phyloP scores from a whole-genome alignment of 306 rosid species.

The Vigna trinervia region DNA sequence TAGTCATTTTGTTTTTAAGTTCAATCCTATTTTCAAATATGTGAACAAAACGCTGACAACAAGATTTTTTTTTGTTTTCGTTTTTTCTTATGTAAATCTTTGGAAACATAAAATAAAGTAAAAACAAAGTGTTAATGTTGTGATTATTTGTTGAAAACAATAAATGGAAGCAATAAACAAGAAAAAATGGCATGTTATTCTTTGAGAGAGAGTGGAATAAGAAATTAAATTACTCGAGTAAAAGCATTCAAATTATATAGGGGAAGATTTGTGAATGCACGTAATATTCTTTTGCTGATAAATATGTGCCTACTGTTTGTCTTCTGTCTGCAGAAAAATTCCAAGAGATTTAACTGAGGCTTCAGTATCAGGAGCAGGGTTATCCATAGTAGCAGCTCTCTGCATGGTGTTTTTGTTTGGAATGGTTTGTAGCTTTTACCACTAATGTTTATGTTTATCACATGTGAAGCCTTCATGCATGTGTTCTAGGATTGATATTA shows the following conservation, averaged over 20 bases:
- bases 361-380: conserved; percentile 95
- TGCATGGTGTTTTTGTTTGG: conserved; percentile 92
- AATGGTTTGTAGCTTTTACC: conserved; percentile 67
- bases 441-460: conserved; percentile 34
- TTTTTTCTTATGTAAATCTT: background rate
- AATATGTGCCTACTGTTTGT: conserved; percentile 16
- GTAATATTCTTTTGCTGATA: conserved; percentile 8
- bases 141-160: conserved; percentile 3
- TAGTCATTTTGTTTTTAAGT: too few relatives aligned
- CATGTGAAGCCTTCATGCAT: conserved; percentile 1
- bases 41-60: background rate
- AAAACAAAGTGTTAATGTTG: background rate
- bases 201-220: background rate
- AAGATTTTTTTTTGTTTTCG: background rate
- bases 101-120: background rate
- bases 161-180: background rate
- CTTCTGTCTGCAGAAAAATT: conserved; percentile 74
- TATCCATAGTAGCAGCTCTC: conserved; percentile 91
- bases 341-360: conserved; percentile 99
- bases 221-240: conserved; percentile 18
- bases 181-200: background rate
- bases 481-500: conserved; percentile 25
- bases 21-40: background rate
- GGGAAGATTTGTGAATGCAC: conserved; percentile 30
- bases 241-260: background rate